These are phyloP conservation scores for Stevia rebaudiana DNA, from an alignment of 140 eudicot species.

Conservation along the genomic window DNA sequence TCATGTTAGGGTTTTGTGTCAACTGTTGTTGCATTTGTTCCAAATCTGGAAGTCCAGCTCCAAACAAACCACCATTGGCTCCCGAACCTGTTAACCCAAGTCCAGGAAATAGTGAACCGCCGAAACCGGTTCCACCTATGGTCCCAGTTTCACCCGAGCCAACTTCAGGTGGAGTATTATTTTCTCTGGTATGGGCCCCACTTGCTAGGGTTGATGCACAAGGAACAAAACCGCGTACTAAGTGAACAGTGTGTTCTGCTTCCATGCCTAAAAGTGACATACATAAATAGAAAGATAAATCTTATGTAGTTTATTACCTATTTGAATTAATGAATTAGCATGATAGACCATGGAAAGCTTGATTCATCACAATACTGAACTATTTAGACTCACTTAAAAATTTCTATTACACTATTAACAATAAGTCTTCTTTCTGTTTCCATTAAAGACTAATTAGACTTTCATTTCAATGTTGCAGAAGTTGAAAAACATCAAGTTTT, in stretches of 20 bases:
- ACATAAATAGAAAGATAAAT: neutral
- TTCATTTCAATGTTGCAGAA: too few relatives aligned
- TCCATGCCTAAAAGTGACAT: constrained; percentile 44
- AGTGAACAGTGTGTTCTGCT: constrained; percentile 74
- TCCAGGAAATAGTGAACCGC: constrained; percentile 52
- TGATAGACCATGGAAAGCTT: neutral
- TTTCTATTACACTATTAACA: too few relatives aligned
- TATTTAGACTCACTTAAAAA: too few relatives aligned
- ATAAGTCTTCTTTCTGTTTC: too few relatives aligned
- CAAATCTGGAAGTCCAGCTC: constrained; percentile 65
- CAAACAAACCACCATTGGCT: constrained; percentile 55
- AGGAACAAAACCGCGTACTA: constrained; percentile 81
- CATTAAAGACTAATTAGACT: too few relatives aligned
- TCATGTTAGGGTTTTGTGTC: constrained; percentile 50
- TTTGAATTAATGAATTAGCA: too few relatives aligned
- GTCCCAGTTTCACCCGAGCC: constrained; percentile 39
- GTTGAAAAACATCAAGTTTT: too few relatives aligned
- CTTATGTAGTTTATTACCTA: neutral
- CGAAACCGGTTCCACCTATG: constrained; percentile 35
- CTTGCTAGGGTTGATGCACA: constrained; percentile 39
- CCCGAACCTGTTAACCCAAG: constrained; percentile 53
- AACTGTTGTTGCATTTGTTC: constrained; percentile 64
- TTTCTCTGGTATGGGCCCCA: constrained; percentile 29
- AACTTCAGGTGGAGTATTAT: constrained; percentile 31
- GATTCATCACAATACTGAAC: neutral